Percentiles rank a stretch among this genome's conserved stretches.
Evolutionary conservation across 2,329 filamentous ascomycete genomes (phyloP).

Genomic region (Hirsutella thompsonii): DNA sequence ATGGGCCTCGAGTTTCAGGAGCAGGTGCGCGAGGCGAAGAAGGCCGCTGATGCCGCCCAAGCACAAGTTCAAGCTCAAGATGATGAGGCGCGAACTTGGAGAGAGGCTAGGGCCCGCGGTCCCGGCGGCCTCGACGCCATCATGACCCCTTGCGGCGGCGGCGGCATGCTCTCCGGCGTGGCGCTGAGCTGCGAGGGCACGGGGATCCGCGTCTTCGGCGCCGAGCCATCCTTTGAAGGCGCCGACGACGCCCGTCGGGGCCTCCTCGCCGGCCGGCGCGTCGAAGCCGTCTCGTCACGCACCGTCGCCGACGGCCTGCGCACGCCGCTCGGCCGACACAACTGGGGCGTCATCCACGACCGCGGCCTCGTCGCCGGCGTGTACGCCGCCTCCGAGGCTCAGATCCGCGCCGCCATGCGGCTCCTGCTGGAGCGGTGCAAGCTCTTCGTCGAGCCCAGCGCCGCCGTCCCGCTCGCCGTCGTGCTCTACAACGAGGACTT

Average conservation of each 20-base stretch:
- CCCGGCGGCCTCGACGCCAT: slow-evolving; percentile 46
- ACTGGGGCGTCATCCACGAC: slow-evolving; percentile 68
- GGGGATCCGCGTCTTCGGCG: slow-evolving; percentile 66
- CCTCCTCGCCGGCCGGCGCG: slow-evolving; percentile 47
- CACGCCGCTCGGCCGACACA: slow-evolving; percentile 64
- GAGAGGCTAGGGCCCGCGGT: no score
- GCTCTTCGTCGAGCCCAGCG: slow-evolving; percentile 79
- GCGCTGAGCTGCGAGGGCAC: slow-evolving; percentile 65
- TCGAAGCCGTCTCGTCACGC: slow-evolving; percentile 57
- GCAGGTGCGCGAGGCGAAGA: slow-evolving; percentile 49
- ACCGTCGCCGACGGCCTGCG: slow-evolving; percentile 85
- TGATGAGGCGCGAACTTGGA: background rate
- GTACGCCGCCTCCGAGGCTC: slow-evolving; percentile 62
- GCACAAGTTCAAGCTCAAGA: no score
- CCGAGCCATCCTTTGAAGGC: slow-evolving; percentile 72
- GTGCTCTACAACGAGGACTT: slow-evolving; percentile 82
- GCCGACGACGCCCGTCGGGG: slow-evolving; percentile 73
- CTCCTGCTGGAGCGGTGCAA: slow-evolving; percentile 82
- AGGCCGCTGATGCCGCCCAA: no score
- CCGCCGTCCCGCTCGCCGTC: slow-evolving; percentile 72
- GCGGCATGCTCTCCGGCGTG: slow-evolving; percentile 74
- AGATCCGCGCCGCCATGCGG: slow-evolving; percentile 66
- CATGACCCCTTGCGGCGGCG: slow-evolving; percentile 75
- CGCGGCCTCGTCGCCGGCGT: slow-evolving; percentile 56
- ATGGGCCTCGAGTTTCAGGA: slow-evolving; percentile 68